Conservation (phyloP, 768 basidiomycete genomes). For the Dacryopinax primogenitus region DNA sequence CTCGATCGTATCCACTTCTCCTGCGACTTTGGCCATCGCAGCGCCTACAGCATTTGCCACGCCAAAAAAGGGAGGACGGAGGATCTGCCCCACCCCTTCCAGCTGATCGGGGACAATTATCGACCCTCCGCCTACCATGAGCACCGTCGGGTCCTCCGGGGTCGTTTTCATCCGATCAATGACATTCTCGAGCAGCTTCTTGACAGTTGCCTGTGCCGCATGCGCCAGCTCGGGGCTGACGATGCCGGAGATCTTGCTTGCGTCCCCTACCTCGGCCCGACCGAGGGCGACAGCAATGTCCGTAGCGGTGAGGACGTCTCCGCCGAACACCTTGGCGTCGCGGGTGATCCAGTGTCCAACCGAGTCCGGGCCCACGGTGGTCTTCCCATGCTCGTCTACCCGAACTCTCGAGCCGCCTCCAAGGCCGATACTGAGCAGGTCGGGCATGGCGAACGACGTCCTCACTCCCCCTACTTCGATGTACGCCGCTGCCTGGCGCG, state of each 20-base stretch:
- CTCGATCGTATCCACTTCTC: slow-evolving; percentile 38
- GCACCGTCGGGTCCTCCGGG: slow-evolving; percentile 41
- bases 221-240: slow-evolving; percentile 18
- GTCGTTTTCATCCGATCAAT: slow-evolving; percentile 55
- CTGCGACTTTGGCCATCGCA: slow-evolving; percentile 51
- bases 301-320: slow-evolving; percentile 43
- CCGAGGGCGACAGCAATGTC: slow-evolving; percentile 41
- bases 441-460: slow-evolving; percentile 35
- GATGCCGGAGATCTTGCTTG: not conserved
- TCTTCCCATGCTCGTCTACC: slow-evolving; percentile 24
- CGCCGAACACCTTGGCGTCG: slow-evolving; percentile 45
- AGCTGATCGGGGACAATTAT: slow-evolving; percentile 43
- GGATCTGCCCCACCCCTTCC: slow-evolving; percentile 40
- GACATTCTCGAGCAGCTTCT: slow-evolving; percentile 34
- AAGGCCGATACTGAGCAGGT: slow-evolving; percentile 40
- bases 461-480: slow-evolving; percentile 49
- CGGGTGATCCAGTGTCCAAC: slow-evolving; percentile 43
- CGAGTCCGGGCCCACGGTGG: slow-evolving; percentile 49
- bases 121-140: slow-evolving; percentile 55
- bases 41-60: slow-evolving; percentile 29
- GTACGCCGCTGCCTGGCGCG: slow-evolving; percentile 48
- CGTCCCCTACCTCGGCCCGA: slow-evolving; percentile 4
- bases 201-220: slow-evolving; percentile 33
- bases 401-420: slow-evolving; percentile 51
- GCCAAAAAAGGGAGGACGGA: slow-evolving; percentile 36